Conservation (phyloP, 805 yeast species). For the Nakazawaea sp. region DNA sequence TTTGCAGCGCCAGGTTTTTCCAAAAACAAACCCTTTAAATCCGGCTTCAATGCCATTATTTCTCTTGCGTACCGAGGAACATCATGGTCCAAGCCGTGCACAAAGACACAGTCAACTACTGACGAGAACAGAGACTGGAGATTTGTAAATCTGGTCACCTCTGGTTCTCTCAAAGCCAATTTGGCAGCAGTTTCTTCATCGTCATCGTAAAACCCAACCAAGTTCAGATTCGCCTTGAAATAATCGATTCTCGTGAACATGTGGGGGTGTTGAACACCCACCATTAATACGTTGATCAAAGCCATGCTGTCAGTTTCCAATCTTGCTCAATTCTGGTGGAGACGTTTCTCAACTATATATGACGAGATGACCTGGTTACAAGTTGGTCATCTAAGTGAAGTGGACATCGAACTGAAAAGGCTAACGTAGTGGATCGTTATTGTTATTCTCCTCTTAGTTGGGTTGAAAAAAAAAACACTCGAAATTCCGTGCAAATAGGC, state of each 20-base stretch:
- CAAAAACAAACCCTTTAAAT: slow-evolving; percentile 5
- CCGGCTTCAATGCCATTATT: background rate
- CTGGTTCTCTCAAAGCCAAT: background rate
- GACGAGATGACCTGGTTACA: no score
- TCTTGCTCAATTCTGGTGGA: no score
- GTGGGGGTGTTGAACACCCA: slow-evolving; percentile 10
- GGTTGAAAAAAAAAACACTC: no score
- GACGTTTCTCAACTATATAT: no score
- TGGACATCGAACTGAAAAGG: no score
- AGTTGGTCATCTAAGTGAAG: no score
- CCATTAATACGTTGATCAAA: slow-evolving; percentile 1
- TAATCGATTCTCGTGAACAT: slow-evolving; percentile 8
- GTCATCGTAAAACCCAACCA: slow-evolving; percentile 5
- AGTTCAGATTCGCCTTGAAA: background rate
- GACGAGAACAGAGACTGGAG: background rate
- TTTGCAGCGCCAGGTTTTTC: slow-evolving; percentile 8
- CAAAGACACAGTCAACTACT: background rate
- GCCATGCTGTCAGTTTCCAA: no score
- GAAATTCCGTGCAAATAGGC: no score
- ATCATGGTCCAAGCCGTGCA: slow-evolving; percentile 8
- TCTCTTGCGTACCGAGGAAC: slow-evolving; percentile 4
- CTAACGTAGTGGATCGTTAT: no score
- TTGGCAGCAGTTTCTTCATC: slow-evolving; percentile 1
- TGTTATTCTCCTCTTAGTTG: no score
- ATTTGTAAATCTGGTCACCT: background rate